Evolutionary conservation across 441 rosid species (phyloP).

Genomic region (Eutrema salsugineum): DNA sequence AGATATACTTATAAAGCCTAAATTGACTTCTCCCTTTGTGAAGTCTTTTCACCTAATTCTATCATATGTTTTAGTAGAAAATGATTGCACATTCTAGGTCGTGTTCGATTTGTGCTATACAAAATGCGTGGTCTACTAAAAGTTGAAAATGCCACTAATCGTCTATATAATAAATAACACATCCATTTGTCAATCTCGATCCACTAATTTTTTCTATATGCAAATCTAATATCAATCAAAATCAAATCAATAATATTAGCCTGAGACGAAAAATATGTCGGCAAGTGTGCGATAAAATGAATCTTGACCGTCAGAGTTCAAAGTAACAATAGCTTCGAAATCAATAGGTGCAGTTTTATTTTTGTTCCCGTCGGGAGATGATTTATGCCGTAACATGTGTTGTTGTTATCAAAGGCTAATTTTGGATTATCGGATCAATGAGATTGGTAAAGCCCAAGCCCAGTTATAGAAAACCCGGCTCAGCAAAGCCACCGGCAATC

Average conservation of each 20-base stretch:
- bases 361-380: too few relatives aligned
- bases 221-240: background rate
- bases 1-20: background rate
- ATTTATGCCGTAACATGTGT: background rate
- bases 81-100: conserved; percentile 5
- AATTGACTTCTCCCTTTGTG: background rate
- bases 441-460: background rate
- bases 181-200: background rate
- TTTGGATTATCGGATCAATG: too few relatives aligned
- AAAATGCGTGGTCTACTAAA: background rate
- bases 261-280: background rate
- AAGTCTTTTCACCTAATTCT: background rate
- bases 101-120: background rate
- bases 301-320: background rate
- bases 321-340: background rate
- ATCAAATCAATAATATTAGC: background rate
- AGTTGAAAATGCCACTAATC: conserved; percentile 9
- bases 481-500: conserved; percentile 5
- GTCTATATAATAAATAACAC: background rate
- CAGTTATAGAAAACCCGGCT: background rate
- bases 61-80: background rate
- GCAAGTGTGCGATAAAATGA: background rate
- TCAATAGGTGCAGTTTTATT: too few relatives aligned
- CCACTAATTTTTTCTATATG: background rate
- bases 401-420: background rate